Base-by-base conservation (phyloP, 192 early-diverging fungal species). In the Diversispora epigaea region DNA sequence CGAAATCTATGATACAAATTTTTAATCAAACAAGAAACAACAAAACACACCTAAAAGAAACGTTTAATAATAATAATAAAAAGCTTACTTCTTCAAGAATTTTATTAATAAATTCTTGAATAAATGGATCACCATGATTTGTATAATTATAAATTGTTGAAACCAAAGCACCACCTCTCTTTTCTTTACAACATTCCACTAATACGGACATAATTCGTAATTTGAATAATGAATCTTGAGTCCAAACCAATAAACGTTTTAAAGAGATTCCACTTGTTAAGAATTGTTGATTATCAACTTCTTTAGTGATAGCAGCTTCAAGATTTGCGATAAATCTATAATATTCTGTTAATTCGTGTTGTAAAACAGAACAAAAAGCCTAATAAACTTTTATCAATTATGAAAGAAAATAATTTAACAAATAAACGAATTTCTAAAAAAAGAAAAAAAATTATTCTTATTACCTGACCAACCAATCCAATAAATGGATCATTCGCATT, bases 71-170 rank as follows among this genome's bases (percentile, higher is more conserved):
- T 11, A 11, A 41, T 22, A 10, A 54, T 41, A 21, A 49, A 68
- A 19, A 6, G 50, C 64, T 77, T 62, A 92, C 91, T 57, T 90
- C 84, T 75, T 87, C 87, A 49, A 98, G 81, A 71, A 96, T 85
- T 32, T 88, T 78, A 49, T 87, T 82, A 11, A 94, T 89, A 79
- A 95, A 95, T 22, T 87, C 57, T 72, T 91, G 87, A 66, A 93
- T 89, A 40, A 94, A 89, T 12, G 97, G 95, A 77, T 99, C 96
- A 0, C 97, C 97, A 78, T 99, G 93, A 67, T 94, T 89, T 6
- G 86, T 91, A 57, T 94, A 92, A 47, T 85, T 89, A 77, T 96
- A 91, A 44, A 99, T 89, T 9, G 81, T 85, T 6, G 93, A 90
- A 6, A 93, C 81, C 12, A 94, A 77, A 0, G 87, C 86, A 4